These are phyloP conservation scores for Omphalea diandra DNA, from an alignment of 441 rosid species.

Conservation along the genomic window DNA sequence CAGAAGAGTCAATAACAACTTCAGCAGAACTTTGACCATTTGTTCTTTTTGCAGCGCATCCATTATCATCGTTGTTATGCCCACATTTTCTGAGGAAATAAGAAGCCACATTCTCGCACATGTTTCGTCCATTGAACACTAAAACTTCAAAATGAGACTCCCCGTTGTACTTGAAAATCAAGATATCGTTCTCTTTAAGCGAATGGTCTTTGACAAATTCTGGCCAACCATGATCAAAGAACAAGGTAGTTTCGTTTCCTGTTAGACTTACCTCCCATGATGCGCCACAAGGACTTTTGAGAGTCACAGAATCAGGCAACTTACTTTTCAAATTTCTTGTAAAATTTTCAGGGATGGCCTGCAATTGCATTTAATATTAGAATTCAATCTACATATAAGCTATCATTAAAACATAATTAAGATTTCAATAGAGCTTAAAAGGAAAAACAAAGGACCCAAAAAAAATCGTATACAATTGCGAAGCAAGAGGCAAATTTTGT, in stretches of 20 bases:
- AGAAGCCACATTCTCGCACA: conserved; percentile 68
- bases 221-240: conserved; percentile 58
- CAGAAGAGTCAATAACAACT: conserved; percentile 24
- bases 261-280: conserved; percentile 48
- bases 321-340: conserved; percentile 45
- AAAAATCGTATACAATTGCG: neutral
- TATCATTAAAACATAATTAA: neutral
- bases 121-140: conserved; percentile 46
- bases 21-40: conserved; percentile 27
- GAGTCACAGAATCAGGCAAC: conserved; percentile 50
- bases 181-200: conserved; percentile 54
- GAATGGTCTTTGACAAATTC: conserved; percentile 53
- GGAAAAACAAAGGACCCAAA: neutral
- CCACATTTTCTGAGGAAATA: conserved; percentile 53
- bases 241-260: conserved; percentile 29
- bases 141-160: conserved; percentile 63
- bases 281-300: conserved; percentile 67
- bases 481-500: neutral
- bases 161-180: conserved; percentile 68
- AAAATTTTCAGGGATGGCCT: conserved; percentile 68
- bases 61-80: conserved; percentile 31
- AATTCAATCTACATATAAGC: neutral
- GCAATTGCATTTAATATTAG: conserved; percentile 23
- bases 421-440: neutral
- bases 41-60: conserved; percentile 29